phyloP scores from a whole-genome alignment of 306 rosid species.

The Cercis canadensis region DNA sequence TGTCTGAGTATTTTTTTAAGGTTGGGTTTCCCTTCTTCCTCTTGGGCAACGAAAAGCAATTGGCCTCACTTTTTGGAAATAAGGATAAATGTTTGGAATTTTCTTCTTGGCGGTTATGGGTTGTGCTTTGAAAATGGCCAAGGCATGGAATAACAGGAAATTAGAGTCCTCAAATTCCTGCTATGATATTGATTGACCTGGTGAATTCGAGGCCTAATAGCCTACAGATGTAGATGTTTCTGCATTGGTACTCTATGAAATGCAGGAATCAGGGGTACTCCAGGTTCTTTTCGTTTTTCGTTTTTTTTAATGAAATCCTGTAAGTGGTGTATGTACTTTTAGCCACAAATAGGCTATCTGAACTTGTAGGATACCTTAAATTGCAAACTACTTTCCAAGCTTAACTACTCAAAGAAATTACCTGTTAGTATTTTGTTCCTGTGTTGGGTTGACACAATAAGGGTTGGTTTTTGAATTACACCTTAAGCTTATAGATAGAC shows the following conservation, averaged over 20 bases:
- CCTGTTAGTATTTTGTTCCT: neutral
- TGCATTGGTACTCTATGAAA: neutral
- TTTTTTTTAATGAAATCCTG: neutral
- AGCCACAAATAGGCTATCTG: no score
- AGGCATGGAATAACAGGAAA: neutral
- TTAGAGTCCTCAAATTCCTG: conserved; percentile 19
- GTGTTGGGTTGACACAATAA: neutral
- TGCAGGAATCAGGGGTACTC: neutral
- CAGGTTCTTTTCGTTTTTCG: neutral
- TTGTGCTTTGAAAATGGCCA: conserved; percentile 23
- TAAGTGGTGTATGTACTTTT: neutral
- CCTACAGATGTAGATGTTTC: neutral
- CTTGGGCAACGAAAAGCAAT: neutral
- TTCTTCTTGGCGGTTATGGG: conserved; percentile 4
- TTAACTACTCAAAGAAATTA: neutral
- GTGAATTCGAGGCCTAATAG: neutral
- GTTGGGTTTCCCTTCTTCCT: neutral
- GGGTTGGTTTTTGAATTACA: no score
- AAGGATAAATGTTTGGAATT: conserved; percentile 6
- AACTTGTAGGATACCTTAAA: neutral
- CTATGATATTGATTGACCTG: conserved; percentile 18
- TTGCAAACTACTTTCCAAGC: neutral
- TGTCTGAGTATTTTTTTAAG: conserved; percentile 15
- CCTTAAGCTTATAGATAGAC: no score
- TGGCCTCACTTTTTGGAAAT: conserved; percentile 3